Conservation (phyloP, 2,329 filamentous ascomycete species). For the Nigrospora sphaerica region DNA sequence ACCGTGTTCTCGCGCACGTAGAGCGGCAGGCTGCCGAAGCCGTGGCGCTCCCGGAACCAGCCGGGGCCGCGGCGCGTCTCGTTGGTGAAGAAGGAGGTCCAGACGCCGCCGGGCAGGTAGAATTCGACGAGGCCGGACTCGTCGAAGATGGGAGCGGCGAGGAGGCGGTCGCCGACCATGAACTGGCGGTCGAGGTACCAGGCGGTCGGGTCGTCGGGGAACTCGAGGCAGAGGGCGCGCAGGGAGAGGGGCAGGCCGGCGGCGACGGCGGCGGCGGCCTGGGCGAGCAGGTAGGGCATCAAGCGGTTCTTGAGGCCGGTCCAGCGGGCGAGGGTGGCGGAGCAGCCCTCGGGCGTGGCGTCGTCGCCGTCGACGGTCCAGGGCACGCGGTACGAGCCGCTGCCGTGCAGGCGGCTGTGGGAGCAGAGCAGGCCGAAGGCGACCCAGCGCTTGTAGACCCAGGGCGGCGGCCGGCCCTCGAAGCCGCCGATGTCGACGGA, state of each 20-base stretch:
- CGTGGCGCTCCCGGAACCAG: slow-evolving; percentile 55
- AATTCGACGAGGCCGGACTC: slow-evolving; percentile 59
- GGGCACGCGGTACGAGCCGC: slow-evolving; percentile 64
- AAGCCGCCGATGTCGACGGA: slow-evolving; percentile 67
- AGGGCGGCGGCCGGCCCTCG: slow-evolving; percentile 58
- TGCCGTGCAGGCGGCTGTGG: slow-evolving; percentile 65
- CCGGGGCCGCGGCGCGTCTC: slow-evolving; percentile 41
- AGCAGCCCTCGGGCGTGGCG: slow-evolving; percentile 46
- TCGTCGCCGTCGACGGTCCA: slow-evolving; percentile 65
- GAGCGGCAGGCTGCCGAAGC: slow-evolving; percentile 50
- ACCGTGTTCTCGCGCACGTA: slow-evolving; percentile 49
- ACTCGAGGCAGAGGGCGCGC: slow-evolving; percentile 61
- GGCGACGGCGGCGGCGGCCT: slow-evolving; percentile 31
- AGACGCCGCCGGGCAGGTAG: slow-evolving; percentile 47
- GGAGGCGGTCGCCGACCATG: slow-evolving; percentile 60
- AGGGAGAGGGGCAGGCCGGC: slow-evolving; percentile 55
- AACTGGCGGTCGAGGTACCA: slow-evolving; percentile 66
- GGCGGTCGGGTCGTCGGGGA: slow-evolving; percentile 60
- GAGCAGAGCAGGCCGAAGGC: slow-evolving; percentile 67
- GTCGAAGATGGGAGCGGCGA: slow-evolving; percentile 62
- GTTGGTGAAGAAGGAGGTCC: slow-evolving; percentile 42
- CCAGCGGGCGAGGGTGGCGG: slow-evolving; percentile 37
- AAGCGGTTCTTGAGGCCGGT: slow-evolving; percentile 42
- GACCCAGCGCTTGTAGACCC: slow-evolving; percentile 73
- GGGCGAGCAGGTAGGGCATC: slow-evolving; percentile 44